phyloP scores from a whole-genome alignment of 2,329 filamentous ascomycete species.

The Alternaria dauci region DNA sequence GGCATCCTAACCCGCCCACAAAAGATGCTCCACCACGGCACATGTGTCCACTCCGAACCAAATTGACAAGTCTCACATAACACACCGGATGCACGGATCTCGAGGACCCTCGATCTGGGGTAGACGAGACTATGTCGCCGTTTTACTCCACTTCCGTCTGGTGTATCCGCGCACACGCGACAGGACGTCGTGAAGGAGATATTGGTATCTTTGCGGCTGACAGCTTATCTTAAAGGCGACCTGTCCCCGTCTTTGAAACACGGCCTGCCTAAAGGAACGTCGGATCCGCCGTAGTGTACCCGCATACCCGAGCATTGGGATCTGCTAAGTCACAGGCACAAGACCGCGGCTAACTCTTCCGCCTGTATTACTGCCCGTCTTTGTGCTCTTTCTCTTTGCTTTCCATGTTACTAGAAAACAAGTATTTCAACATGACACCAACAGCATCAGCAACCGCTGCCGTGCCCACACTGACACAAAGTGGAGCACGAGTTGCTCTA shows the following conservation, averaged over 20 bases:
- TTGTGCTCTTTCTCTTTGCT: slow-evolving; percentile 1
- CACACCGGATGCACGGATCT: slow-evolving; percentile 2
- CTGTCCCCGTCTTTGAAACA: slow-evolving; percentile 6
- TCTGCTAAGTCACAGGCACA: slow-evolving; percentile 11
- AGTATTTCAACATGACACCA: slow-evolving; percentile 23
- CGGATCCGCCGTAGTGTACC: slow-evolving; percentile 11
- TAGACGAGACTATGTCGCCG: slow-evolving; percentile 17
- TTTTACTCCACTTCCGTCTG: slow-evolving; percentile 23
- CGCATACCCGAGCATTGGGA: slow-evolving; percentile 16
- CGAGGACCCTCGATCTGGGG: slow-evolving; percentile 6
- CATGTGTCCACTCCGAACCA: slow-evolving; percentile 8
- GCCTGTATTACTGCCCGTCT: slow-evolving; percentile 1
- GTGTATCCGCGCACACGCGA: slow-evolving; percentile 15
- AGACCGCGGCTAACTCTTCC: slow-evolving; percentile 13
- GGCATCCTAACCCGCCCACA: slow-evolving; percentile 20
- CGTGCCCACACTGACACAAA: slow-evolving; percentile 41
- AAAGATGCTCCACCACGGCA: slow-evolving; percentile 19
- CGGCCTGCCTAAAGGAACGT: slow-evolving; percentile 9
- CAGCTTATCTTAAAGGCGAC: slow-evolving; percentile 10
- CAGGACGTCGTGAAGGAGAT: neutral
- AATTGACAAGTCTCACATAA: slow-evolving; percentile 6
- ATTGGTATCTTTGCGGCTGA: neutral
- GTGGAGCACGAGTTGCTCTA: slow-evolving; percentile 40
- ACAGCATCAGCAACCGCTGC: slow-evolving; percentile 23
- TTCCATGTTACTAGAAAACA: slow-evolving; percentile 6